phyloP scores from a whole-genome alignment of 139 green algal species.

The Ulvella scutata region DNA sequence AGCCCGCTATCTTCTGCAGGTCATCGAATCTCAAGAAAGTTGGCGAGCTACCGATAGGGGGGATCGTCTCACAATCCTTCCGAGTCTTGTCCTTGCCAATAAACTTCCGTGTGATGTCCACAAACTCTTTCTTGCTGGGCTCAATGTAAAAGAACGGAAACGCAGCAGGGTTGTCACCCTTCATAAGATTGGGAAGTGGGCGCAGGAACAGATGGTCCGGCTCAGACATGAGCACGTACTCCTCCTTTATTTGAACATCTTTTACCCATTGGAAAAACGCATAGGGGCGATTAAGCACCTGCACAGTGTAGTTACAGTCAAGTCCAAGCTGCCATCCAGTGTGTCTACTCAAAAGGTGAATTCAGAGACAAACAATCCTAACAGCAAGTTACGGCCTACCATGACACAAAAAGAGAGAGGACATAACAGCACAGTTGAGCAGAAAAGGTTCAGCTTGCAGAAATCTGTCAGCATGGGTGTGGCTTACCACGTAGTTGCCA shows the following conservation, averaged over 20 bases:
- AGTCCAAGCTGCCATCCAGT: conserved; percentile 1
- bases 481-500: conserved; percentile 42
- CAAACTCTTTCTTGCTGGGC: conserved; percentile 28
- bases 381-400: not conserved
- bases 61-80: conserved; percentile 50
- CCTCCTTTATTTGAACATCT: conserved; percentile 58
- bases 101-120: conserved; percentile 28
- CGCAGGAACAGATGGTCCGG: conserved; percentile 90
- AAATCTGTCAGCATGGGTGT: not conserved
- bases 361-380: conserved; percentile 3
- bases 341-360: conserved; percentile 6
- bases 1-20: conserved; percentile 49
- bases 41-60: conserved; percentile 75
- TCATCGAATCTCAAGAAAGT: conserved; percentile 64
- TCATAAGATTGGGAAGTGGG: conserved; percentile 90
- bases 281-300: conserved; percentile 84
- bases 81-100: not conserved
- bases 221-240: conserved; percentile 91
- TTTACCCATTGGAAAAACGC: conserved; percentile 84
- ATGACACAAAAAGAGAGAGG: not conserved
- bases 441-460: not conserved
- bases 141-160: conserved; percentile 99
- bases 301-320: not conserved
- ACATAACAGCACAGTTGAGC: not conserved
- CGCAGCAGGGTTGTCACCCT: conserved; percentile 38